Base-by-base conservation (phyloP, 768 basidiomycete species). In the Boletus bicolor region DNA sequence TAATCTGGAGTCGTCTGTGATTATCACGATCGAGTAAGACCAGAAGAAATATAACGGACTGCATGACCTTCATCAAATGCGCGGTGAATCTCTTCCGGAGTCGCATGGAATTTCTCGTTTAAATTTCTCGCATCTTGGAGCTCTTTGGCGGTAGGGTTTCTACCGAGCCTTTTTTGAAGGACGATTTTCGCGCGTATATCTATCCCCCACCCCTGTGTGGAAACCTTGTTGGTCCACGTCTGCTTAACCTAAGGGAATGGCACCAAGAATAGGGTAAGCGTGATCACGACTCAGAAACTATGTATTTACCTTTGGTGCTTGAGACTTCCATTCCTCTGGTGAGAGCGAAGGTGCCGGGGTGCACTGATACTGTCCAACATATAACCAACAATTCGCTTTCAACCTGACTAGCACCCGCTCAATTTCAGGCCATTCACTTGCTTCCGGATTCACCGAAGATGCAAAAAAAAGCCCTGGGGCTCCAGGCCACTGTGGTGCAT, bases 301-400 rank as follows among this genome's bases (percentile, higher is more conserved):
- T 15, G 5, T 7, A 17, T 9, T 24, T 44, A 59, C 64, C 54
- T 46, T 61, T 21, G 48, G 43, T 2, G 57, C 17, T 41, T 66
- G 65, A 2, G 65, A 50, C n/a, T 34, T 51, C 65, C 65, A 61
- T 45, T 64, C 65, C 0, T 66, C 59, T 0, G 49, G 36, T 0
- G 62, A 57, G 21, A 66, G 51, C 14, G 56, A 46, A 0, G 4
- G 43, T 3, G 62, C 34, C 1, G 64, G 58, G 0, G 45, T 51
- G n/a, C 64, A 58, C 3, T 28, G 36, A 19, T 66, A 66, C 51
- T 66, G 64, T 4, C 57, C 54, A 11, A 64, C 64, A 17, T 58
- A 66, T 17, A 59, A 35, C 64, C 59, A 68, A 24, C 45, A 30
- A 7, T 56, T 61, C 0, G 59, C 12, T 4, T 45, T 56, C 21